Evolutionary conservation across 2,329 filamentous ascomycete genomes (phyloP), one percentile per base, ranked within the genome.

Genomic region (Sporothrix brasiliensis): DNA sequence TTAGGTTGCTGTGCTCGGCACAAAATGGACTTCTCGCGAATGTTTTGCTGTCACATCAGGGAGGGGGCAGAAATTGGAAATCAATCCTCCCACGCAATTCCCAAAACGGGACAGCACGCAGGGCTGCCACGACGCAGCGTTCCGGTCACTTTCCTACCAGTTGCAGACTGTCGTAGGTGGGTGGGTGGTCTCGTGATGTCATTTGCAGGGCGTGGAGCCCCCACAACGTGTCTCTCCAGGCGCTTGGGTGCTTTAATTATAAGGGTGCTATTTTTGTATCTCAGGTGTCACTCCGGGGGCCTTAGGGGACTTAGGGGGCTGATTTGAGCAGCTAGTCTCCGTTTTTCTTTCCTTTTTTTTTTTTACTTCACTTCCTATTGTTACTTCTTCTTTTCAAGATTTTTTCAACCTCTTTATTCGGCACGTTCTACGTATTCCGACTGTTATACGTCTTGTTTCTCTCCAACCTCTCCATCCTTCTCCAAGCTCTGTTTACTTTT

Each of bases 161-260:
- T 41, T 50, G 21, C 47, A 14, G 19, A 7, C 21, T 27, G 9
- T 61, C 41, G 39, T 21, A 47, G 39, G 39, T 21, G 9, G 39
- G 41, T 50, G 9, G 39, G 41, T 50, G 56, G 49, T 60, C 41
- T 70, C 47, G 68, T 70, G 69, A 70, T 70, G 69, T 67, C 69
- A 70, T 70, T 63, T 60, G 52, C 54, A 70, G 54, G 69, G 69
- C 61, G 61, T n/a, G 39, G 58, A 11, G 41, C 13, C 41, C 3
- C 41, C 41, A 21, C 56, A 60, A 21, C 41, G 11, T 63, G 58
- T 44, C 34, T 44, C 56, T 14, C 58, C 58, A 47, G 58, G 58
- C 58, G 58, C 58, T 47, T 21, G 58, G 39, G 39, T 47, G 58
- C 58, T 7, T 44, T 63, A 47, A 63, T 63, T 14, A 47, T 16